Conservation (phyloP, 106 monocot genomes). For the Chionographis japonica region DNA sequence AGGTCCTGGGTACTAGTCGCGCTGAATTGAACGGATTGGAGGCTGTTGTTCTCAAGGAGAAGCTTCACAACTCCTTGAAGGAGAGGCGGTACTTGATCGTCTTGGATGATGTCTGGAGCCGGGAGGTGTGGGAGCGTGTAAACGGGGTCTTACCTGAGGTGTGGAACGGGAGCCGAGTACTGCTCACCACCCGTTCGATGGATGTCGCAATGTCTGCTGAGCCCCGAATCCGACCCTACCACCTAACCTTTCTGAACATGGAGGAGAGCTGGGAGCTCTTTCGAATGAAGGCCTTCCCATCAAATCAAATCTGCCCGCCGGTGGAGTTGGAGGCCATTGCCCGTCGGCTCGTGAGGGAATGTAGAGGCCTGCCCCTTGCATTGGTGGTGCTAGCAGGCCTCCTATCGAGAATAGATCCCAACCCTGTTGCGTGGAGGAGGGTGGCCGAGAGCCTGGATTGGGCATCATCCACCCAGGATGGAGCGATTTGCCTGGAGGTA, state of each 20-base stretch:
- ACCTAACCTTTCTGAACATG: not conserved
- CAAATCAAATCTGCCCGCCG: no score
- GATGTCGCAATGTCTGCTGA: slow-evolving; percentile 8
- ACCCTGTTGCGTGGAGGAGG: not conserved
- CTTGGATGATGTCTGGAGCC: slow-evolving; percentile 14
- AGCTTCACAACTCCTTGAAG: not conserved
- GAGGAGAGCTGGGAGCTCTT: not conserved
- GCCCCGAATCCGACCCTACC: not conserved
- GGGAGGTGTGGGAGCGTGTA: slow-evolving; percentile 3
- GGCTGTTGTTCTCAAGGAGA: no score
- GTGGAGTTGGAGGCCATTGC: not conserved
- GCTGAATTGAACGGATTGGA: no score
- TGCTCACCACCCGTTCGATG: slow-evolving; percentile 1
- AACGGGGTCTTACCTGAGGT: not conserved
- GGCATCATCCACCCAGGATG: not conserved
- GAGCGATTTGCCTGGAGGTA: not conserved
- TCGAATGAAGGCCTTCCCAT: no score
- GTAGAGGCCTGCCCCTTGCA: slow-evolving; percentile 3
- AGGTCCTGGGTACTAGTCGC: no score
- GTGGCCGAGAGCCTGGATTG: not conserved
- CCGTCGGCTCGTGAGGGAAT: not conserved
- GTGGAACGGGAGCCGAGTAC: slow-evolving; percentile 14
- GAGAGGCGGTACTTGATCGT: slow-evolving; percentile 5
- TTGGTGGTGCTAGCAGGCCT: not conserved
- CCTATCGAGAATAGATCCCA: not conserved